Base-by-base conservation (phyloP, 1,284 basidiomycete genomes). In the Agaricales sp. region DNA sequence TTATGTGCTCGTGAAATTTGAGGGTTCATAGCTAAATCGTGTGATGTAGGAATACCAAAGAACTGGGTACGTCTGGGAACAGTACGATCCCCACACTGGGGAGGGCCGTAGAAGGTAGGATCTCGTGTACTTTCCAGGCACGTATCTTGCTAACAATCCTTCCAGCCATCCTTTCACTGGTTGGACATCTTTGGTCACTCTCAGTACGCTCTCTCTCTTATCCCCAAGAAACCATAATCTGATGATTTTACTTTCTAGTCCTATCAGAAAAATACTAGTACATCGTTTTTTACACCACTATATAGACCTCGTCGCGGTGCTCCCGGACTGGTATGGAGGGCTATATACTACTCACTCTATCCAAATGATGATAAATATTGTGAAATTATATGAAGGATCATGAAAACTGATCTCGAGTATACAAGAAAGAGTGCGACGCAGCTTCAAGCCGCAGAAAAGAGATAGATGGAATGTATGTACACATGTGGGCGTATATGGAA, bases 51-150 rank as follows among this genome's bases (percentile, higher is more conserved):
- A 96, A 66, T 96, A 92, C 63, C 71, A 88, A 58, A 77, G 87
- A 22, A 96, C 92, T 1, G 92, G 92, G 4, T 94, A 91, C 62
- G 89, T 92, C 8, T 97, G 93, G 92, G 93, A 97, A 64, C 94
- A 97, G 64, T 97, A 96, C 63, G 86, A 97, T 61, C 70, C 91
- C 0, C 65, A 71, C 6, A 89, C 80, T 8, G 93, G 93, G 12
- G 77, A 88, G 59, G 93, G 93, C 1, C 77, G 76, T 60, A 71
- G 92, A 67, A 92, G 87, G 89, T 81, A 56, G 52, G 68, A 64
- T 30, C 12, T 53, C 52, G 21, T 19, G 47, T 21, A 43, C 22
- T 52, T 47, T 12, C 35, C 30, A 43, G 43, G 41, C 35, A 25
- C 48, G 26, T 52, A 41, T 45, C 47, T 53, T 22, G 52, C 47